Evolutionary conservation across 2,329 filamentous ascomycete genomes (phyloP), one percentile per base, ranked within the genome.

Genomic region (Aspergillus piperis): DNA sequence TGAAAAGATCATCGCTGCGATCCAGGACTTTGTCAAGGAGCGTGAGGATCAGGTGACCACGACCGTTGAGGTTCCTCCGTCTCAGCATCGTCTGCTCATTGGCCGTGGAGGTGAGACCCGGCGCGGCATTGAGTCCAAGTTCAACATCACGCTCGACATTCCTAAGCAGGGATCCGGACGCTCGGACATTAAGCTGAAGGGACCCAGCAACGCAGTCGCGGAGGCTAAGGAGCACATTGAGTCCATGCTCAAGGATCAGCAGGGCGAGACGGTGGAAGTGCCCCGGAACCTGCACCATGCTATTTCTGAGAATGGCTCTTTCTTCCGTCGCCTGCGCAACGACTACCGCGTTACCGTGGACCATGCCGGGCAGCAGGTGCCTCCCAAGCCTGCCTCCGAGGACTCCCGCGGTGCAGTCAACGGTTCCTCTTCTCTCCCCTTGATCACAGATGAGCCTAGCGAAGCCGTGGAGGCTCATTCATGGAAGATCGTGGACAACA

Each of bases 51-150:
- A 96, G 78, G 86, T 91, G 42, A 90, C 88, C 0, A 89, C 91
- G 70, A 83, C 84, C 15, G 73, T 97, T 25, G 92, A 97, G 36
- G 88, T 99, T 38, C 90, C 93, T 15, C 88, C 89, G 11, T 90
- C 95, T 69, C 96, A 97, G 82, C 96, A 99, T 76, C 86, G 93
- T 57, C 84, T 91, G 8, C 84, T 99, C 23, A 98, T 99, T 71
- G 95, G 95, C 44, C 91, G 92, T 59, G 92, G 92, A 64, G 95
- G 96, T 64, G 92, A 96, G 67, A 88, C 87, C 52, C 90, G 96
- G 75, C 90, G 91, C 64, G 86, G 89, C 65, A 84, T 99, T 25
- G 95, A 99, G 81, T 84, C 88, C 39, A 86, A 93, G 73, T 96
- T 97, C 80, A 88, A 86, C 59, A 89, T 99, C 56, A 88, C 88